phyloP scores from a whole-genome alignment of 1,284 basidiomycete genomes.

The Trichosporon sp. region DNA sequence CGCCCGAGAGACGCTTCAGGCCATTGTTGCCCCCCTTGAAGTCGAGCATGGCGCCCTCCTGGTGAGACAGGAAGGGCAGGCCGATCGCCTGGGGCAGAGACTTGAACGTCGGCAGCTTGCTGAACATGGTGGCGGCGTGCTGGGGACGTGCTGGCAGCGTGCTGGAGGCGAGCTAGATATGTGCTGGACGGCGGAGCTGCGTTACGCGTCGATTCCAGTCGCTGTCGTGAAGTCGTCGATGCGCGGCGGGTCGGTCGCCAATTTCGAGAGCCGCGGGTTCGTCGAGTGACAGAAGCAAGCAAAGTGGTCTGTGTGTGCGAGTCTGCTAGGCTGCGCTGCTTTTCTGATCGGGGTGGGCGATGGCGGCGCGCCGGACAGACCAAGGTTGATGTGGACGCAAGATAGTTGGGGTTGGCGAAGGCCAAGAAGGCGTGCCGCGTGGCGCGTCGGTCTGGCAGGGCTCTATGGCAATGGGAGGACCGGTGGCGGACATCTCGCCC shows the following conservation, averaged over 20 bases:
- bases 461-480: too few relatives aligned
- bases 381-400: conserved; percentile 9
- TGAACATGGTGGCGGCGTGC: conserved; percentile 38
- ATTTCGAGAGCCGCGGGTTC: not conserved
- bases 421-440: conserved; percentile 13
- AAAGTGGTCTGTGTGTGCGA: not conserved
- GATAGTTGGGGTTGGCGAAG: not conserved
- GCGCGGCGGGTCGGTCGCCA: not conserved
- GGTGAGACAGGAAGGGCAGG: conserved; percentile 57
- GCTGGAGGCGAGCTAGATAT: too few relatives aligned
- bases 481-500: not conserved
- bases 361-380: conserved; percentile 15
- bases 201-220: not conserved
- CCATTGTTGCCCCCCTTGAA: conserved; percentile 80
- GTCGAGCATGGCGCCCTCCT: conserved; percentile 82
- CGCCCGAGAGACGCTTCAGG: conserved; percentile 70
- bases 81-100: conserved; percentile 55
- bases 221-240: not conserved
- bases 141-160: too few relatives aligned
- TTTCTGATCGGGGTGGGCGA: not conserved
- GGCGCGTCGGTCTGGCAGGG: not conserved
- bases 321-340: not conserved
- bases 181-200: not conserved
- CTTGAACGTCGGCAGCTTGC: conserved; percentile 51
- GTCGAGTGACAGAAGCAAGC: not conserved